Percentiles rank a stretch among this genome's conserved stretches.
Conservation (phyloP, 495 filamentous ascomycete genomes). For the Bombardia bombarda region DNA sequence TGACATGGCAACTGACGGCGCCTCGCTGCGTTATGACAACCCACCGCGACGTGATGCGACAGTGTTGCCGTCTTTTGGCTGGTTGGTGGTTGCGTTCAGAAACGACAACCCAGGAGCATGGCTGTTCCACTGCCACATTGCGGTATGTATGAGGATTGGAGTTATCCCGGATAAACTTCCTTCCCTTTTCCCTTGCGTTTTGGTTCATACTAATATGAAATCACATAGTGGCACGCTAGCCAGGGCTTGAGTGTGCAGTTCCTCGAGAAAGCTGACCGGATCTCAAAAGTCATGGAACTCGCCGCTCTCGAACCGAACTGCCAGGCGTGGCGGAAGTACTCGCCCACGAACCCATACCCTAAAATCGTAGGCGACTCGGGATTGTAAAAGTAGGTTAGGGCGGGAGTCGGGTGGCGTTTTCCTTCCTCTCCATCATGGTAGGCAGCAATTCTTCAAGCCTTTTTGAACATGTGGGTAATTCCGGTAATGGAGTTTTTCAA, state of each 20-base stretch:
- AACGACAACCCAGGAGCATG: constrained; percentile 41
- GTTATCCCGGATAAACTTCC: too few relatives aligned
- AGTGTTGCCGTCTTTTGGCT: constrained; percentile 29
- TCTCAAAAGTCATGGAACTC: neutral
- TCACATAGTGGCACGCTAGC: constrained; percentile 33
- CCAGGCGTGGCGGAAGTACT: neutral
- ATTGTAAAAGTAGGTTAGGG: too few relatives aligned
- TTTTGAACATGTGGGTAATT: too few relatives aligned
- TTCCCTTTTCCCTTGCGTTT: too few relatives aligned
- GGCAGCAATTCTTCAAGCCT: too few relatives aligned
- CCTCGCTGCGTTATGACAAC: neutral
- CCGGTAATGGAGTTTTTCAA: too few relatives aligned
- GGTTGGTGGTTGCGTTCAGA: constrained; percentile 41
- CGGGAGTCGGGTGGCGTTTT: too few relatives aligned
- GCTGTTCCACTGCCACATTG: constrained; percentile 45
- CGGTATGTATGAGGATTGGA: too few relatives aligned
- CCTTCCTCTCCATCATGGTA: neutral
- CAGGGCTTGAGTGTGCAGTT: constrained; percentile 41
- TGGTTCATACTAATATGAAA: too few relatives aligned
- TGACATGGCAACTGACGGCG: constrained; percentile 10
- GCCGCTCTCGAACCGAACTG: neutral
- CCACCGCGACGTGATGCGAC: constrained; percentile 50
- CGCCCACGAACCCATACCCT: neutral
- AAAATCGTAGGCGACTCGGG: neutral
- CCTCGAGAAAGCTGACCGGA: constrained; percentile 23